Percentiles rank a stretch among this genome's conserved stretches.
Conservation (phyloP, 2,329 filamentous ascomycete species). For the Penicillium occitanis region DNA sequence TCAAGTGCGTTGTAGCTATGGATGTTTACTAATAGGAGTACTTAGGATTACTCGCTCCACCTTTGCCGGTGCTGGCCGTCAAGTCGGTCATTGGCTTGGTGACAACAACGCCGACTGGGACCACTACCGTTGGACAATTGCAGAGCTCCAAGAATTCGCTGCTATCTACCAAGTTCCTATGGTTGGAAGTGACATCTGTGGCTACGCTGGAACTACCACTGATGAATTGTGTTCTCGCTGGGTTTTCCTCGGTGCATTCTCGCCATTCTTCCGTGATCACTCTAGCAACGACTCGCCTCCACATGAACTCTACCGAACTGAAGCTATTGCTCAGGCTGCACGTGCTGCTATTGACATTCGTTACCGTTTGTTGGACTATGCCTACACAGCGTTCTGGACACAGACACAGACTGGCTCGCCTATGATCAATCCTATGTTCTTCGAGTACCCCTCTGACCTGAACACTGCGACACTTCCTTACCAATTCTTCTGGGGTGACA, state of each 20-base stretch:
- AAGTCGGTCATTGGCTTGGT: constrained; percentile 61
- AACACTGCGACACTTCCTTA: constrained; percentile 54
- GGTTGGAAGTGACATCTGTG: constrained; percentile 73
- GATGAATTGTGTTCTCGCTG: constrained; percentile 73
- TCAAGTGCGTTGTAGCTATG: not conserved
- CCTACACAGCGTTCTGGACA: constrained; percentile 69
- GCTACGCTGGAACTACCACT: constrained; percentile 66
- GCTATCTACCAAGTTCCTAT: constrained; percentile 68
- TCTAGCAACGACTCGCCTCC: constrained; percentile 54
- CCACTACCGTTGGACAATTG: constrained; percentile 60
- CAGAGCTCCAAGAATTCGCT: constrained; percentile 60
- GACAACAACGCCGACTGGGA: constrained; percentile 61
- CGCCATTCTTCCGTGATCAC: constrained; percentile 75
- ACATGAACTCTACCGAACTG: constrained; percentile 75
- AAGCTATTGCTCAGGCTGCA: constrained; percentile 61
- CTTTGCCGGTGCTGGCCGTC: constrained; percentile 67
- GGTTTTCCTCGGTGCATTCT: constrained; percentile 70
- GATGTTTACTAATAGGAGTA: not conserved
- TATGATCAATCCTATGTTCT: constrained; percentile 69
- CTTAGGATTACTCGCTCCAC: constrained; percentile 70
- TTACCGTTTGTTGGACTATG: constrained; percentile 76
- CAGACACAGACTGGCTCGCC: constrained; percentile 64
- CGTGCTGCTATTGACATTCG: constrained; percentile 68
- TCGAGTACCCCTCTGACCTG: constrained; percentile 61
- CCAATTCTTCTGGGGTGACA: constrained; percentile 62